These are phyloP conservation scores for Litchi chinensis DNA, from an alignment of 345 rosid species.

Conservation along the genomic window DNA sequence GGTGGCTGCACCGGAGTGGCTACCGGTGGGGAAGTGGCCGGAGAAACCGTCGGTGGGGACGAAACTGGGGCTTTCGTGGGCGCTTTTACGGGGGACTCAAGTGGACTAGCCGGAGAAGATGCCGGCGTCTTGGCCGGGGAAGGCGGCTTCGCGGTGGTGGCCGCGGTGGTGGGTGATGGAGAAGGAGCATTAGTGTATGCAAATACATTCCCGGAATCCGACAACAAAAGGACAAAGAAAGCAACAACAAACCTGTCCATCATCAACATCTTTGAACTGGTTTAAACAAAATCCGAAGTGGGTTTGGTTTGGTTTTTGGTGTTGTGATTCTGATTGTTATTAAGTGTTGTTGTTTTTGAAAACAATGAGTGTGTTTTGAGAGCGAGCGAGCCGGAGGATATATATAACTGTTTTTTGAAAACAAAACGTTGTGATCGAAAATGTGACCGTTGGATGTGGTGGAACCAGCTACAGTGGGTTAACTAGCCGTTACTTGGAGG, in stretches of 20 bases:
- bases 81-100: neutral
- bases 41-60: constrained; percentile 19
- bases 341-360: neutral
- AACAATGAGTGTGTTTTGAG: neutral
- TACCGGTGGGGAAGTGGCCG: constrained; percentile 15
- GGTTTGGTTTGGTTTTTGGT: neutral
- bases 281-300: neutral
- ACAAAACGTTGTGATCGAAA: constrained; percentile 33
- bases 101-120: constrained; percentile 22
- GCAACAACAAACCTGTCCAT: constrained; percentile 27
- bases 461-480: constrained; percentile 33
- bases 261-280: neutral
- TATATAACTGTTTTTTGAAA: constrained; percentile 4
- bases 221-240: constrained; percentile 26
- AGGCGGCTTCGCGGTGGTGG: constrained; percentile 1
- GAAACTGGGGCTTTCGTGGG: constrained; percentile 25
- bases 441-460: constrained; percentile 55
- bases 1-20: constrained; percentile 8
- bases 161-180: constrained; percentile 32
- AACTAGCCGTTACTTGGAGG: constrained; percentile 54
- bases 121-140: constrained; percentile 28
- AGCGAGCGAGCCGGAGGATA: neutral
- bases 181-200: constrained; percentile 45
- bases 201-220: constrained; percentile 20
- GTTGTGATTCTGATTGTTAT: neutral